Conservation (phyloP, 2,329 filamentous ascomycete species). For the Ophiocordyceps robertsii region DNA sequence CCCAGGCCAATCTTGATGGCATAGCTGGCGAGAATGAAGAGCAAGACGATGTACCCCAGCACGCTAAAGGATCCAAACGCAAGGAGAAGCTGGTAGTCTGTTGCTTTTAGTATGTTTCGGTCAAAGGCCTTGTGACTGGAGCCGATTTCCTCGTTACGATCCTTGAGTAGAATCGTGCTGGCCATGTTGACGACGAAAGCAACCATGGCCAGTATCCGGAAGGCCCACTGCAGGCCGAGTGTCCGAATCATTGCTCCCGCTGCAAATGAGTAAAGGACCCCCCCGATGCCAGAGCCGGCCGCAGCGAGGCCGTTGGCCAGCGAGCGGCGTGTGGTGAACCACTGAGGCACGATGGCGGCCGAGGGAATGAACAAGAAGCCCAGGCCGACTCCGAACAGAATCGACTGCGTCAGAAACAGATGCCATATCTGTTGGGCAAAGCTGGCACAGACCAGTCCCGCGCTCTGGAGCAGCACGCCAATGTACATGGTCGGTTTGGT, state of each 20-base stretch:
- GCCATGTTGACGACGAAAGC: neutral
- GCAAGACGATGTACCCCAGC: neutral
- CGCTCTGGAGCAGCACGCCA: neutral
- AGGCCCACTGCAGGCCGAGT: neutral
- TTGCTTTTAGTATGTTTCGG: fast-evolving
- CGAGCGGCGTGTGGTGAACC: neutral
- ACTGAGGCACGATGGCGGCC: neutral
- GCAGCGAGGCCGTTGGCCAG: neutral
- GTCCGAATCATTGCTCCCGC: neutral
- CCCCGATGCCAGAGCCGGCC: neutral
- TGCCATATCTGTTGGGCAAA: neutral
- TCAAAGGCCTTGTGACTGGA: neutral
- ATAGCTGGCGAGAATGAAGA: neutral
- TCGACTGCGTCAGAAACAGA: neutral
- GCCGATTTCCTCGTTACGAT: neutral
- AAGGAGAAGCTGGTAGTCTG: neutral
- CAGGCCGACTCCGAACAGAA: neutral
- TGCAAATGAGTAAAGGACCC: neutral
- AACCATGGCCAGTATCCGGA: neutral
- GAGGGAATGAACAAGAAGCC: neutral
- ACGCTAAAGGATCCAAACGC: neutral
- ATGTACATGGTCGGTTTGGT: neutral
- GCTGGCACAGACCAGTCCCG: neutral
- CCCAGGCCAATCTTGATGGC: neutral
- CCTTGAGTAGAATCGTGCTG: neutral